Evolutionary conservation across 1,284 basidiomycete species (phyloP), one percentile per base, ranked within the genome.

Genomic region (Lignosus rhinocerotis): DNA sequence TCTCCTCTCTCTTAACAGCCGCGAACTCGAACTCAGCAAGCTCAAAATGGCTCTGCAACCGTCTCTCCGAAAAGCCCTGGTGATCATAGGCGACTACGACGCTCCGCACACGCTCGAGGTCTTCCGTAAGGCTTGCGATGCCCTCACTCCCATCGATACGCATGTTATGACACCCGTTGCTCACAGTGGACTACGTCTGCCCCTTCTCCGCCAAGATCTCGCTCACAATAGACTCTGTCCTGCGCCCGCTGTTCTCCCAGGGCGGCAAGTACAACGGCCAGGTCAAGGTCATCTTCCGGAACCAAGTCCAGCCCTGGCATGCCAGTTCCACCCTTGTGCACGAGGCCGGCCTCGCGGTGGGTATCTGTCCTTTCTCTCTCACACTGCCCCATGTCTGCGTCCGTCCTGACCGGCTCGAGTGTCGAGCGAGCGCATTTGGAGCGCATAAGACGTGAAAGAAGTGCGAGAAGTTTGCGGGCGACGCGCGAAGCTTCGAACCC

Each of bases 241-340:
- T 92, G 50, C 82, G 78, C 60, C 89, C 88, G 17, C 73, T 82
- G 58, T 69, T 91, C 58, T 76, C 75, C 17, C 69, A 78, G 16
- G 85, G 84, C 14, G 90, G 90, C 14, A 80, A 82, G 69, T 94
- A 93, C 72, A 78, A 82, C 9, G 88, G 87, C 41, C 90, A 90
- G 72, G 85, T 95, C 58, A 91, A 92, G 73, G 76, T 89, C 43
- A 86, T 96, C 67, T 77, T 93, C 63, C 79, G 95, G 51, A 82
- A 86, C 32, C 93, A 96, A 67, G 88, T 93, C 36, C 95, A 92
- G 72, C 88, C 89, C 0, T 91, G 93, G 92, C 93, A 94, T 68
- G 81, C 78, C 16, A 76, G 84, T 48, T 92, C 90, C 0, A 90
- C 88, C 0, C 80, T 88, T 59, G 84, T 86, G 2, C 88, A 92